Base-by-base conservation (phyloP, 83 land plant species). In the Larix sibirica region DNA sequence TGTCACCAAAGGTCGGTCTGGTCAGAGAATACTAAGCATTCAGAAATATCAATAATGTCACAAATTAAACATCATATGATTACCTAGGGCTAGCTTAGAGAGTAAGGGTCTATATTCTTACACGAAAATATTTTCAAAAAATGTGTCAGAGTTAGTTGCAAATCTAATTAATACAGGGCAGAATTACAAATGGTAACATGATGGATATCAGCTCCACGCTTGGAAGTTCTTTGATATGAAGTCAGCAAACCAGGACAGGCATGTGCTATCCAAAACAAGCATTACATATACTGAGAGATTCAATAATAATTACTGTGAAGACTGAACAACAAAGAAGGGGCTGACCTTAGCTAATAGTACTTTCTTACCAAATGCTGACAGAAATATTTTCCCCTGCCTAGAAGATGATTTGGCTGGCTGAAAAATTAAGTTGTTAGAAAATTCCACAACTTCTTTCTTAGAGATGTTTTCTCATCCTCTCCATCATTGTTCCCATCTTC, bases 71-170 rank as follows among this genome's bases (percentile, higher is more conserved):
- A 69, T 69, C 6, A 4, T 40, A 18, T 36, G 74, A 5, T 36
- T n/a, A 69, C 42, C 44, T 3, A 33, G 74, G 44, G 33, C 74
- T 69, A 69, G 42, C 6, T 69, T 16, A 17, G 6, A 36, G 8
- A 18, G 21, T 69, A 69, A 69, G n/a, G 74, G 4, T 40, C 44
- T 33, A 36, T 33, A n/a, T 12, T 69, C 74, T 33, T 69, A 26
- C 74, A 69, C 42, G 31, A 68, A 69, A 69, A 69, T 69, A 18
- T 40, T 69, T 18, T 69, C 74, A 69, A 73, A 69, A 73, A 73
- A 73, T 73, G 77, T 73, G 77, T 73, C 77, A 73, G 56, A 73
- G 56, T 73, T 73, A 73, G 77, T 73, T 42, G 77, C 26, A n/a
- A 44, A 73, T 73, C 77, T 73, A 73, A 73, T 73, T 73, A 73